A percentile compares a stretch with the other conserved stretches of the same genome.
These are phyloP conservation scores for Olyra latifolia DNA, from an alignment of 176 grass and related monocot species.

Conservation along the genomic window DNA sequence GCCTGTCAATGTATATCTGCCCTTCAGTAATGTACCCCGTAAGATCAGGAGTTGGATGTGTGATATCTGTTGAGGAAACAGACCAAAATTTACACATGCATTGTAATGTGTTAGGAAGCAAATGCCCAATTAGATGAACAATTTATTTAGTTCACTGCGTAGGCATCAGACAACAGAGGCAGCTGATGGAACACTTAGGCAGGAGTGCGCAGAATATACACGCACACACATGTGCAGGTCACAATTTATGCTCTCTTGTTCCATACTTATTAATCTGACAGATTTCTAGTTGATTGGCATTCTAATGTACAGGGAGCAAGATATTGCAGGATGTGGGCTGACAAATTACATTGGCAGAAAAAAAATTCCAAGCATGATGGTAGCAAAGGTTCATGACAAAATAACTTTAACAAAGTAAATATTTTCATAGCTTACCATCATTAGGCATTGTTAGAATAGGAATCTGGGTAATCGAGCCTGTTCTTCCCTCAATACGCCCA, in stretches of 20 bases:
- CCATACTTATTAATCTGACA: background rate
- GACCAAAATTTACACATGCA: background rate
- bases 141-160: background rate
- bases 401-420: constrained; percentile 15
- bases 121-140: background rate
- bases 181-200: background rate
- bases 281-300: background rate
- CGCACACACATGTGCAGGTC: background rate
- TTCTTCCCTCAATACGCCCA: constrained; percentile 94
- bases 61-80: constrained; percentile 71
- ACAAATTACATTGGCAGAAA: background rate
- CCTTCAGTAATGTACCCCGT: constrained; percentile 97
- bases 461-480: constrained; percentile 91
- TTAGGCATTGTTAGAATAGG: constrained; percentile 98
- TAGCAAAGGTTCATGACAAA: background rate
- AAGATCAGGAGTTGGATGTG: constrained; percentile 93
- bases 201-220: background rate
- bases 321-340: background rate
- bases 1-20: constrained; percentile 92
- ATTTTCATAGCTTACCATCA: constrained; percentile 55
- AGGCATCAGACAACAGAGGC: background rate
- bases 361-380: background rate
- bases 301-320: background rate
- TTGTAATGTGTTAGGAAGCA: constrained; percentile 7
- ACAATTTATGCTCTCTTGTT: background rate